Evolutionary conservation across 78 protist genomes (phyloP).

Genomic region (Cavenderia fasciculata): DNA sequence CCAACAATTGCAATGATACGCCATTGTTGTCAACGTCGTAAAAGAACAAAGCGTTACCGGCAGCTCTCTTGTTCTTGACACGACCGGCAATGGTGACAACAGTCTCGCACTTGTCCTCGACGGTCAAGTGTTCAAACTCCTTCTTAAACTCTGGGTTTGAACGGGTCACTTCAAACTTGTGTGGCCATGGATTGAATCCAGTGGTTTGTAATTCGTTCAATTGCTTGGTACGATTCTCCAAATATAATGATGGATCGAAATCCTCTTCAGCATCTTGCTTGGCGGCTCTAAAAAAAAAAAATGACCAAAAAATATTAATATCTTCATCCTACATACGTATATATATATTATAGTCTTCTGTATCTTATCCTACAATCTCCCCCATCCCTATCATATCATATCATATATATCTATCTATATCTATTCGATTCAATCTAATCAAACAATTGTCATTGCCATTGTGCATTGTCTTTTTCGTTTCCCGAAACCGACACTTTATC

Average conservation of each 20-base stretch:
- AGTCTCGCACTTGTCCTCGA: neutral
- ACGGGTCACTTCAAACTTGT: slow-evolving; percentile 73
- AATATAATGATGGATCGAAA: slow-evolving; percentile 70
- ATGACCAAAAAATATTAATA: too few species aligned
- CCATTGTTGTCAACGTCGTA: slow-evolving; percentile 92
- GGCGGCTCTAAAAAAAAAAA: too few species aligned
- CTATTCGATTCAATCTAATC: too few species aligned
- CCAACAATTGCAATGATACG: slow-evolving; percentile 90
- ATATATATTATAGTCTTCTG: too few species aligned
- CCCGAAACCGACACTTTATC: too few species aligned
- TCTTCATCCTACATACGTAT: too few species aligned
- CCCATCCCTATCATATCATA: too few species aligned
- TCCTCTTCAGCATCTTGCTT: slow-evolving; percentile 69
- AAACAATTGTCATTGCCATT: too few species aligned
- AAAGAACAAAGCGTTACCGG: slow-evolving; percentile 92
- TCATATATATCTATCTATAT: too few species aligned
- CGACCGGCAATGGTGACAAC: slow-evolving; percentile 90
- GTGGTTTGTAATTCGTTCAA: slow-evolving; percentile 5
- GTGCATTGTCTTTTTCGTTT: too few species aligned
- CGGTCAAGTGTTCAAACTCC: slow-evolving; percentile 60
- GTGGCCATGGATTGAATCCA: slow-evolving; percentile 80
- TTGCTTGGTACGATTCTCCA: slow-evolving; percentile 72
- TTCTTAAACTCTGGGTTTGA: slow-evolving; percentile 74
- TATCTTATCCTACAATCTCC: too few species aligned
- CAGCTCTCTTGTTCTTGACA: slow-evolving; percentile 84